Percentiles rank a stretch among this genome's conserved stretches.
phyloP scores from a whole-genome alignment of 495 filamentous ascomycete genomes.

The Penicillium soppii region DNA sequence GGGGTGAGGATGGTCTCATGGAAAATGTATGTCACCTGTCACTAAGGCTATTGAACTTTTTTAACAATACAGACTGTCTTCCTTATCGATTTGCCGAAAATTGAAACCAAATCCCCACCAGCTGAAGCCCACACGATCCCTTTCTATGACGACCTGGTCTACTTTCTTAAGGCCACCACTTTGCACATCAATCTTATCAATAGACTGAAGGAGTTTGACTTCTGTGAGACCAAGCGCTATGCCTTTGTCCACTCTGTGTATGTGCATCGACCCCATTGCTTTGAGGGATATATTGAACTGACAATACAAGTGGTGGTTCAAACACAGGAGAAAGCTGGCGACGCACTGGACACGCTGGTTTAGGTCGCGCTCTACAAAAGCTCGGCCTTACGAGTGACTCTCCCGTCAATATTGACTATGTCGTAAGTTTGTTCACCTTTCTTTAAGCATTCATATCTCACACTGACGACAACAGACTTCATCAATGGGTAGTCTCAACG shows the following conservation, averaged over 20 bases:
- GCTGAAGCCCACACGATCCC: constrained; percentile 19
- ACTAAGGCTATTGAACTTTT: neutral
- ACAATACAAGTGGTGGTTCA: constrained; percentile 46
- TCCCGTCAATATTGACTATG: constrained; percentile 58
- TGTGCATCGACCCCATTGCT: constrained; percentile 5
- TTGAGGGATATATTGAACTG: neutral
- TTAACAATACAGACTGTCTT: constrained; percentile 60
- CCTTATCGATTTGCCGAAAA: constrained; percentile 76
- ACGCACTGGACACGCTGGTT: constrained; percentile 68
- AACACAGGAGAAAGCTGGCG: constrained; percentile 53
- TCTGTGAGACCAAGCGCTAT: constrained; percentile 61
- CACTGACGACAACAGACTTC: constrained; percentile 54
- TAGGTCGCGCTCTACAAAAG: constrained; percentile 57
- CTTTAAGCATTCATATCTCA: neutral
- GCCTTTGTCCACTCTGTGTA: constrained; percentile 81
- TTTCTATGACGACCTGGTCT: constrained; percentile 70
- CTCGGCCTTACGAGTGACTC: constrained; percentile 52
- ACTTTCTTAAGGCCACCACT: constrained; percentile 68
- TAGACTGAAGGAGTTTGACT: constrained; percentile 71
- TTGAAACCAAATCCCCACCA: constrained; percentile 28
- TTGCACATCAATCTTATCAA: constrained; percentile 59
- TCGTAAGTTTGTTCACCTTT: constrained; percentile 37
- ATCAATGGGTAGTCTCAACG: constrained; percentile 74
- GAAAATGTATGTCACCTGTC: constrained; percentile 60
- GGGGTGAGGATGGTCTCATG: constrained; percentile 77